Conservation (phyloP, 805 yeast species). For the Candida coquimbonensis region DNA sequence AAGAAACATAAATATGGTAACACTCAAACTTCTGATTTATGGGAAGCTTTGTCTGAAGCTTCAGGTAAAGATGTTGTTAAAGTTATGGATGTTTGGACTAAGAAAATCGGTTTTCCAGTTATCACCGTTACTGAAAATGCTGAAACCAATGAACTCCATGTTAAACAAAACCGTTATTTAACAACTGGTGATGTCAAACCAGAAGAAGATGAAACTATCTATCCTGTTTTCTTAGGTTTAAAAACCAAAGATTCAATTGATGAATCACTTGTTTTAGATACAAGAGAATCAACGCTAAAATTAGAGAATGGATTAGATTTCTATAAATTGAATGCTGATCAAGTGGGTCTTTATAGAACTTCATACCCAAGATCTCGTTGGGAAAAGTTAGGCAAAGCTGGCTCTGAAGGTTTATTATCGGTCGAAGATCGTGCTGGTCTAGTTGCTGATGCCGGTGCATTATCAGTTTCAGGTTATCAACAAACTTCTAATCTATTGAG, state of each 20-base stretch:
- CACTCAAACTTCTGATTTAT: slow-evolving; percentile 68
- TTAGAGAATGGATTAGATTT: slow-evolving; percentile 40
- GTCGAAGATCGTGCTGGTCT: slow-evolving; percentile 75
- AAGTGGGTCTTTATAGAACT: slow-evolving; percentile 70
- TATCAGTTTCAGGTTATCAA: slow-evolving; percentile 65
- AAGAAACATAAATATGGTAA: slow-evolving; percentile 72
- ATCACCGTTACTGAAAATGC: slow-evolving; percentile 55
- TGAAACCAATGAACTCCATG: slow-evolving; percentile 34
- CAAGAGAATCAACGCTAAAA: slow-evolving; percentile 39
- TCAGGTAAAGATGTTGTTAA: slow-evolving; percentile 65
- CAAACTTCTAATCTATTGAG: slow-evolving; percentile 53
- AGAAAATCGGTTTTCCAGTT: slow-evolving; percentile 72
- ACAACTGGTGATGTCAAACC: slow-evolving; percentile 71
- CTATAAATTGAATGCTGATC: slow-evolving; percentile 67
- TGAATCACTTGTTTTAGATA: slow-evolving; percentile 47
- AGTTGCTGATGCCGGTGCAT: slow-evolving; percentile 71
- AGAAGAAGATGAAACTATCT: slow-evolving; percentile 63
- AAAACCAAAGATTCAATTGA: slow-evolving; percentile 54
- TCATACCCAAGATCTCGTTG: slow-evolving; percentile 65
- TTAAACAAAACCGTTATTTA: slow-evolving; percentile 69
- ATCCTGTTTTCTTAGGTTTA: slow-evolving; percentile 66
- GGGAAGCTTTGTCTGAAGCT: slow-evolving; percentile 65
- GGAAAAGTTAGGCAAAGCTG: slow-evolving; percentile 57
- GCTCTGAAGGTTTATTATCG: slow-evolving; percentile 49
- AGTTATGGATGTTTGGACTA: slow-evolving; percentile 79